Conservation (phyloP, 1,139 yeast genomes). For the Casaregolazyma suthepensis region DNA sequence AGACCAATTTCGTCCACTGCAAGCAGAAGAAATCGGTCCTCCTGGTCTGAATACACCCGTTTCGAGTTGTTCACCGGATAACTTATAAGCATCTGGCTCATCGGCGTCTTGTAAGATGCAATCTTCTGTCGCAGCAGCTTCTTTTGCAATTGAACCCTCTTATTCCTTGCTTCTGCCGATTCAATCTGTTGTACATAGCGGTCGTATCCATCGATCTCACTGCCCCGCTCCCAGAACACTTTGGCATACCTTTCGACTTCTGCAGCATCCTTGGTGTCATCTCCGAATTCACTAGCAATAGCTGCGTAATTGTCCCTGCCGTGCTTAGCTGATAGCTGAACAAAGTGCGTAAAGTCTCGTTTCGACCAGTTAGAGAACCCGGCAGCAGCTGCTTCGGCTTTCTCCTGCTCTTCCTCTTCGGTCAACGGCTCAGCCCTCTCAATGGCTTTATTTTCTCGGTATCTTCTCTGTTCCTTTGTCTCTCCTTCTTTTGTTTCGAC, state of each 20-base stretch:
- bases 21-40: conserved; percentile 73
- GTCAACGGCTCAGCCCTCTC: conserved; percentile 59
- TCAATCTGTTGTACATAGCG: conserved; percentile 79
- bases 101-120: conserved; percentile 57
- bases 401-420: conserved; percentile 64
- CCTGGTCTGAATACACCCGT: conserved; percentile 74
- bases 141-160: conserved; percentile 59
- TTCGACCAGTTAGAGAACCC: conserved; percentile 84
- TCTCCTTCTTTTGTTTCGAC: conserved; percentile 42
- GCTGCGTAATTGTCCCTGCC: conserved; percentile 64
- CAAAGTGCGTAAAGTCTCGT: conserved; percentile 81
- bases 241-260: conserved; percentile 68
- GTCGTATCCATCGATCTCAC: conserved; percentile 77
- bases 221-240: conserved; percentile 72
- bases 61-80: conserved; percentile 85
- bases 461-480: conserved; percentile 53
- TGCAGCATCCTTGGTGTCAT: conserved; percentile 58
- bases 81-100: conserved; percentile 71
- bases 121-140: conserved; percentile 60
- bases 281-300: conserved; percentile 51
- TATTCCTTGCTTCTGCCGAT: conserved; percentile 76
- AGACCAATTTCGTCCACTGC: conserved; percentile 77
- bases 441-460: conserved; percentile 54
- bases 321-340: conserved; percentile 74
- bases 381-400: conserved; percentile 51